Base-by-base conservation (phyloP, 306 rosid genomes). In the Lupinus albus region DNA sequence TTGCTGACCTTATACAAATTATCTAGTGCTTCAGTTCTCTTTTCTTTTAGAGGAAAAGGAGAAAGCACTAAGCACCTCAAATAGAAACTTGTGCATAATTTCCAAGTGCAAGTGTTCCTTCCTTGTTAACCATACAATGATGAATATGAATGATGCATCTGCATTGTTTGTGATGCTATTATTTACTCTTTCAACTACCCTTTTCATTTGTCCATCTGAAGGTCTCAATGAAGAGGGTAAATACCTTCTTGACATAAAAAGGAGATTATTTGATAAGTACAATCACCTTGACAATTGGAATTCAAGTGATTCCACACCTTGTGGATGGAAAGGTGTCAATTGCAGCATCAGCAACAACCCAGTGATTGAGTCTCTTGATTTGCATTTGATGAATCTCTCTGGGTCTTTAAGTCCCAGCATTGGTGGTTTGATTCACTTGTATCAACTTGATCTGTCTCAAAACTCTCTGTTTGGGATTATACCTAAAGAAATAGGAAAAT, bases 191-290 rank as follows among this genome's bases (percentile, higher is more conserved):
- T 74, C 67, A 66, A 45, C 35, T 44, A 1, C 65, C 46, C 58
- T 83, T 11, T 75, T 80, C 21, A 25, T 72, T 61, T 80, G 51
- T 63, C 58, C 75, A 38, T 79, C 89, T 68, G 80, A 78, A 73
- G 89, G 91, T 33, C 63, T 90, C 73, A 90, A 87, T 72, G 76
- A 76, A 44, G 96, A 90, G 63, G 88, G 91, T 70, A 20, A 47
- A 50, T 74, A 54, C 75, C 96, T 90, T 64, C 57, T 87, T 17
- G 84, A 80, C 48, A 58, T 87, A 47, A 90, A 87, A 66, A 54
- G 15, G 3, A 67, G 45, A 63, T 58, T 90, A 16, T 5, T 3
- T 28, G 88, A 90, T 69, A 72, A 45, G 4, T 16, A n/a, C 32
- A 61, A 75, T 63, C 12, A 8, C 55, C 70, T 89, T 60, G 28